Base-by-base conservation (phyloP, 2,329 filamentous ascomycete species). In the Fusarium nisikadoi region DNA sequence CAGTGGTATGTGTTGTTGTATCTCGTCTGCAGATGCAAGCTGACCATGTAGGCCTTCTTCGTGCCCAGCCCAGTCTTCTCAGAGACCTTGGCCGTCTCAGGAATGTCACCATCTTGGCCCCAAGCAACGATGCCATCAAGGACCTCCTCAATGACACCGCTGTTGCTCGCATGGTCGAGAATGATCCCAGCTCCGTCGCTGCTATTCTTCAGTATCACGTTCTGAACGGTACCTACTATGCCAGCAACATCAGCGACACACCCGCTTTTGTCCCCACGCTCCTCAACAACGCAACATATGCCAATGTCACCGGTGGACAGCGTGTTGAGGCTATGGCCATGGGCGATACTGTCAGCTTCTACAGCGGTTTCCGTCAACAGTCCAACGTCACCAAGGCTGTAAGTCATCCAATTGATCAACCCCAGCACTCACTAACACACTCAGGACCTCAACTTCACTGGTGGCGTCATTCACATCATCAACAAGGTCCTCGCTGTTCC, bases 161-260 rank as follows among this genome's bases (percentile, higher is more conserved):
- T 35, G 76, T 79, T 29, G 83, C 83, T 63, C 73, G 85, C 8
- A 82, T 80, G 69, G 78, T 80, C 7, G 75, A 79, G 9, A 79
- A 85, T 5, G 80, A 85, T 65, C 66, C 78, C 46, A 77, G 80
- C 54, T 78, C 87, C 14, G 76, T 83, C 23, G 76, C 80, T 27
- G 78, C 78, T 29, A 83, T 91, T 41, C 83, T 91, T 9, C 78
- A 83, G 35, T 91, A 91, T 80, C 89, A 91, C 77, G 84, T 91
- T 49, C 80, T 91, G 52, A 83, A 85, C 53, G 85, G 84, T 36
- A 84, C 80, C 1, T 81, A 81, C 27, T 79, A 77, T 31, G 77
- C 77, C 9, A 80, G 84, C 55, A 70, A 76, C 12, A 68, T 78
- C 7, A 80, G 77, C n/a, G 74, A 75, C 3, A 73, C 74, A 1